Conservation (phyloP, 1,284 basidiomycete genomes). For the Acaromyces ingoldii region DNA sequence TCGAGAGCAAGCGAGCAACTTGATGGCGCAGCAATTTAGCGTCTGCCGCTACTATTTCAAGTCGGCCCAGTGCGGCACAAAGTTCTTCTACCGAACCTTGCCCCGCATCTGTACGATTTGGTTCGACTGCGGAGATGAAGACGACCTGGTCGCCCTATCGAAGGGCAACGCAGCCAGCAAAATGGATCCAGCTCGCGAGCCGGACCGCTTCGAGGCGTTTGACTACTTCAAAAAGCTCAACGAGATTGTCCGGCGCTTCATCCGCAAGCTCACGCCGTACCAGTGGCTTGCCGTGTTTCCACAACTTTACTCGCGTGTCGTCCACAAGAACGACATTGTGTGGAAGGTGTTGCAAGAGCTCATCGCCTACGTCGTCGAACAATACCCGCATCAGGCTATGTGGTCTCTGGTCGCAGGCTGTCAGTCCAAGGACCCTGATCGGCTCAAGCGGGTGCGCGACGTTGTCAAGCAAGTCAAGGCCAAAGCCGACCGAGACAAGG, state of each 20-base stretch:
- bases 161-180: background rate
- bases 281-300: constrained; percentile 90
- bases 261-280: constrained; percentile 69
- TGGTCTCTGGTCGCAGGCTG: constrained; percentile 89
- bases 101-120: constrained; percentile 91
- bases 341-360: constrained; percentile 65
- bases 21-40: constrained; percentile 51
- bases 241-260: constrained; percentile 58
- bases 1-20: constrained; percentile 15
- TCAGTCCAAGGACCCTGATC: constrained; percentile 70
- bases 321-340: constrained; percentile 69
- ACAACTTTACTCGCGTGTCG: constrained; percentile 91
- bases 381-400: constrained; percentile 84
- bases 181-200: background rate
- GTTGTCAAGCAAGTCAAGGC: constrained; percentile 67
- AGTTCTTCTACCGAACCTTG: constrained; percentile 93
- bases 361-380: constrained; percentile 68
- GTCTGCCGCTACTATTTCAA: constrained; percentile 67
- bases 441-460: constrained; percentile 62
- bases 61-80: constrained; percentile 78
- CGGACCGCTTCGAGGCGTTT: constrained; percentile 17
- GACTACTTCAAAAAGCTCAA: constrained; percentile 41
- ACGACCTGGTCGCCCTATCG: constrained; percentile 24
- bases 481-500: constrained; percentile 20
- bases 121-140: constrained; percentile 79